These are phyloP conservation scores for Suillus fuscotomentosus DNA, from an alignment of 768 basidiomycete species.

Conservation along the genomic window DNA sequence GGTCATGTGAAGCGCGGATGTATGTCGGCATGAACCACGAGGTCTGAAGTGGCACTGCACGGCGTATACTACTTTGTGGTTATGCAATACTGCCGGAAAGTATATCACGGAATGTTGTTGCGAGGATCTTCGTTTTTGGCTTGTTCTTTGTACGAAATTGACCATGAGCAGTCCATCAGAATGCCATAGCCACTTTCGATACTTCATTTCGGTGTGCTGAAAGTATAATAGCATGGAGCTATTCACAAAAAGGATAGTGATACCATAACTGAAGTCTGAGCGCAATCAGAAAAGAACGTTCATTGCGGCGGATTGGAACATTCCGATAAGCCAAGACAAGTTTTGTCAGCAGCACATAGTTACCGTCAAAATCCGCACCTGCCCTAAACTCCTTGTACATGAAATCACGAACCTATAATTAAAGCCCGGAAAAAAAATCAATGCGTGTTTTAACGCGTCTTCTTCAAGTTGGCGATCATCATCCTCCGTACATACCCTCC, in stretches of 20 bases:
- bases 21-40: neutral
- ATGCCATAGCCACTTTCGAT: neutral
- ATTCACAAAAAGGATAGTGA: neutral
- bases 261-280: neutral
- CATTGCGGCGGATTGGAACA: neutral
- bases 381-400: conserved; percentile 28
- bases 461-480: neutral
- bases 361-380: conserved; percentile 31
- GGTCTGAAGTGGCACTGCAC: neutral
- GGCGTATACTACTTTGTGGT: neutral
- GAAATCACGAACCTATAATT: conserved; percentile 7
- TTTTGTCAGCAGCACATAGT: neutral
- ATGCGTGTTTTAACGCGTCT: conserved; percentile 7
- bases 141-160: neutral
- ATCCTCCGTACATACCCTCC: conserved; percentile 16
- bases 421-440: conserved; percentile 8
- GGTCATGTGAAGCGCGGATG: neutral
- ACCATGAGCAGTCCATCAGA: neutral
- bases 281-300: neutral
- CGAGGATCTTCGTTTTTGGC: neutral
- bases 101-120: neutral
- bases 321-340: neutral
- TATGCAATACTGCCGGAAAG: neutral
- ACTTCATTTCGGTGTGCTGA: neutral
- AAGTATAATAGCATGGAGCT: neutral